A percentile compares a stretch with the other conserved stretches of the same genome.
These are phyloP conservation scores for Tricladium varicosporioides DNA, from an alignment of 2,329 filamentous ascomycete genomes.

Conservation along the genomic window DNA sequence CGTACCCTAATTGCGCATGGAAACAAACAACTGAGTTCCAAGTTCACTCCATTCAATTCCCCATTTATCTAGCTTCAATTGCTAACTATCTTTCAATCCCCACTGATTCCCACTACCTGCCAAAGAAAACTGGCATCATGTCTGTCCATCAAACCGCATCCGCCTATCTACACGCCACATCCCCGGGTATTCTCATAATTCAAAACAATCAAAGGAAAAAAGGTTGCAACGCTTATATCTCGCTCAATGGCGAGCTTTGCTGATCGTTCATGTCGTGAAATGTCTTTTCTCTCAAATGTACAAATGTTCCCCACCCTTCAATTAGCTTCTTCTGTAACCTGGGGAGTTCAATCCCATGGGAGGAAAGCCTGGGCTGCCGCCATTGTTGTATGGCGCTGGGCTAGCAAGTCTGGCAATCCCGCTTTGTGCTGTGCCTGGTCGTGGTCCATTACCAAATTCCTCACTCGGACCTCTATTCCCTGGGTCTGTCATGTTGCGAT, in stretches of 20 bases:
- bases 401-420: slow-evolving; percentile 16
- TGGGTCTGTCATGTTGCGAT: slow-evolving; percentile 29
- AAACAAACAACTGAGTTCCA: too few species aligned
- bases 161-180: not conserved
- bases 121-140: not conserved
- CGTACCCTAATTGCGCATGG: too few species aligned
- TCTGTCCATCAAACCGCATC: not conserved
- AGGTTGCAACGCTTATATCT: not conserved
- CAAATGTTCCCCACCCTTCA: not conserved
- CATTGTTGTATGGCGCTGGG: slow-evolving; percentile 21
- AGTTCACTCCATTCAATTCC: too few species aligned
- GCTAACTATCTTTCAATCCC: too few species aligned
- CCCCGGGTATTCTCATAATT: not conserved
- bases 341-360: slow-evolving; percentile 1
- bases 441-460: slow-evolving; percentile 19
- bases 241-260: not conserved
- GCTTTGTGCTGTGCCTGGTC: slow-evolving; percentile 16
- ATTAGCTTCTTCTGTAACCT: slow-evolving; percentile 8
- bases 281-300: not conserved
- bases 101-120: not conserved
- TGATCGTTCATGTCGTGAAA: not conserved
- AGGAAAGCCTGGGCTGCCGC: slow-evolving; percentile 2
- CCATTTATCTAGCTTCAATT: too few species aligned
- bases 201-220: not conserved
- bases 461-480: slow-evolving; percentile 18